These are phyloP conservation scores for Verticillium tricorpus DNA, from an alignment of 2,329 filamentous ascomycete species.

Conservation along the genomic window DNA sequence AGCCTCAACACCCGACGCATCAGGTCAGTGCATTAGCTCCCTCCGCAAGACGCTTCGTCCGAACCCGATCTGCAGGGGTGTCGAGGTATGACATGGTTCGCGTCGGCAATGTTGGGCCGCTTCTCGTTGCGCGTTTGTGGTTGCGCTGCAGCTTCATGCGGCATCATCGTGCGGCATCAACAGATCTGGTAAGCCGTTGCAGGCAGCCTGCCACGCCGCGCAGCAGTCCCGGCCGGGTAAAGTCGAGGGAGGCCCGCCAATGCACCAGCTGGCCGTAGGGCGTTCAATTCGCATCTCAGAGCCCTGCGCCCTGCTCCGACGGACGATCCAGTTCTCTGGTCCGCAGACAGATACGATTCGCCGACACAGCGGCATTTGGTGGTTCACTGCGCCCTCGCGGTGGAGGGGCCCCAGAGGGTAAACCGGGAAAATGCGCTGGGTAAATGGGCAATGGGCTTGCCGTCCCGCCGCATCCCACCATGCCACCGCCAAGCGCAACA, in stretches of 20 bases:
- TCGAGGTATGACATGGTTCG: background rate
- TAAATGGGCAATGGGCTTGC: conserved; percentile 13
- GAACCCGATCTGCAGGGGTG: background rate
- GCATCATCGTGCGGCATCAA: background rate
- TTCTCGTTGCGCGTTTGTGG: background rate
- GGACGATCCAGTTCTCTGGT: background rate
- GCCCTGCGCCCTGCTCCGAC: background rate
- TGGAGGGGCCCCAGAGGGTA: background rate
- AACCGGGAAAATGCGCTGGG: conserved; percentile 15
- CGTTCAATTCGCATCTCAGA: background rate
- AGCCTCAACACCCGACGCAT: background rate
- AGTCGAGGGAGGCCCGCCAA: background rate
- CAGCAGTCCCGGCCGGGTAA: background rate
- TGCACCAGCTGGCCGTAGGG: background rate
- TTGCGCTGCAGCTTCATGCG: background rate
- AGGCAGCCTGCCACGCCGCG: background rate
- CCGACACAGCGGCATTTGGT: background rate
- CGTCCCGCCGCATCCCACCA: conserved; percentile 13
- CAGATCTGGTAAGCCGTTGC: background rate
- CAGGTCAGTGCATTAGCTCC: background rate
- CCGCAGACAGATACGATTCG: background rate
- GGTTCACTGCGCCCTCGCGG: background rate
- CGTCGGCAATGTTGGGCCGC: background rate
- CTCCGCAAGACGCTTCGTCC: background rate
- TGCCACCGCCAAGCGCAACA: conserved; percentile 6